A percentile compares a stretch with the other conserved stretches of the same genome.
Evolutionary conservation across 2,329 filamentous ascomycete genomes (phyloP).

Genomic region (Botrytis paeoniae): DNA sequence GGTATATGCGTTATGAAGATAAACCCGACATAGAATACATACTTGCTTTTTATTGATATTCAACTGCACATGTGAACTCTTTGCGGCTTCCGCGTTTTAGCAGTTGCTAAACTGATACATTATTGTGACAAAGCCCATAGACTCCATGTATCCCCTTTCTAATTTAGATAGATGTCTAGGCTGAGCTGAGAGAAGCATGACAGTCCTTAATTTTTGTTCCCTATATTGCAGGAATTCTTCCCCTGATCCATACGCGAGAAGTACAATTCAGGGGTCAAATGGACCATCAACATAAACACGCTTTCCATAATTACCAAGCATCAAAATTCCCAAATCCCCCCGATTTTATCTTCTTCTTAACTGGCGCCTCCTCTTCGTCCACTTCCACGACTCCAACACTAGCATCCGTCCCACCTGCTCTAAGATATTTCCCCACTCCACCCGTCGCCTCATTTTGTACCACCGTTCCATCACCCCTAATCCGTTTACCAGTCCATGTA

Average conservation of each 20-base stretch:
- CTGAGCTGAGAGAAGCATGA: background rate
- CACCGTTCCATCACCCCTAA: slow-evolving; percentile 64
- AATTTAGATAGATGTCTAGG: background rate
- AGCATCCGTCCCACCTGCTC: slow-evolving; percentile 48
- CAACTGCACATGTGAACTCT: background rate
- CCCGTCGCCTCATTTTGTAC: slow-evolving; percentile 44
- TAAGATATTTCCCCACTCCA: slow-evolving; percentile 78
- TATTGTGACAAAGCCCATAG: background rate
- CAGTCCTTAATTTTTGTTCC: background rate
- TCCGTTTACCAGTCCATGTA: slow-evolving; percentile 94
- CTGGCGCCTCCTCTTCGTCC: slow-evolving; percentile 68
- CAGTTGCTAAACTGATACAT: background rate
- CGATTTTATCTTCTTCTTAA: slow-evolving; percentile 74
- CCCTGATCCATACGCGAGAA: background rate
- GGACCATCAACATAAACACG: background rate
- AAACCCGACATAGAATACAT: background rate
- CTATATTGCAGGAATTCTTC: background rate
- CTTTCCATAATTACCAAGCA: slow-evolving; percentile 59
- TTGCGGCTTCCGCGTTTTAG: no score
- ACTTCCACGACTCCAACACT: slow-evolving; percentile 53
- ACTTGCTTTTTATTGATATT: background rate
- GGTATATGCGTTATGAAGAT: background rate
- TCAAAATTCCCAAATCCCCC: slow-evolving; percentile 95
- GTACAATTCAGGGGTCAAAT: background rate
- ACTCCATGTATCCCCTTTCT: background rate